Evolutionary conservation across 106 monocot genomes (phyloP), one percentile per base, ranked within the genome.

Genomic region (Posidonia australis): DNA sequence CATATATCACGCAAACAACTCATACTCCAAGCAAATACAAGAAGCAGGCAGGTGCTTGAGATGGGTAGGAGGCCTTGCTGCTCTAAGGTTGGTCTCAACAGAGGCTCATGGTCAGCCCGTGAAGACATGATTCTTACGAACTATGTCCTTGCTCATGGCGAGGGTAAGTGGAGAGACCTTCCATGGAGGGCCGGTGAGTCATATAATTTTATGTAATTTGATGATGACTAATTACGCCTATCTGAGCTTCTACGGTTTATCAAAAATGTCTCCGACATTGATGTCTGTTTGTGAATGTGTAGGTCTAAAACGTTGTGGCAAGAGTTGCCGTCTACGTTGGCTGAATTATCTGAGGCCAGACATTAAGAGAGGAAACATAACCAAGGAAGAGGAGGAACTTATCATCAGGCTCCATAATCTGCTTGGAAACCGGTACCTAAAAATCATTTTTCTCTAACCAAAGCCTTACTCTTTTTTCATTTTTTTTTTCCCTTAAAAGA

Each of bases 61-160:
- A 68, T 68, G 68, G 68, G 68, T 1, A 68, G 68, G 18, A 45
- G 41, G 25, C 68, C 68, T 43, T 68, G 68, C 54, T 68, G 68
- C 43, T n/a, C 54, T 20, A 68, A 68, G 41, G 68, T 20, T 22
- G 68, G 68, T 1, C 43, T 68, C 44, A 54, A 68, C 11, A 56
- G 68, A 56, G 68, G 68, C 9, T 36, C 68, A 36, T 68, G 68
- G 68, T 54, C 54, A 18, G 32, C 55, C 13, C 10, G 21, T 1
- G 68, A 68, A 44, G 68, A 68, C 42, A 18, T 14, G 21, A 44
- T 68, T 23, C 42, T 68, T 0, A 22, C 18, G 24, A 23, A 56
- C 42, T 68, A 68, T 23, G 43, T 68, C 46, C 22, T 24, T 18
- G 13, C 68, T 10, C 68, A 68, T 9, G 68, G 68, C 9, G 68